Conservation (phyloP, 192 early-diverging fungal species). For the Coemansia sp. region DNA sequence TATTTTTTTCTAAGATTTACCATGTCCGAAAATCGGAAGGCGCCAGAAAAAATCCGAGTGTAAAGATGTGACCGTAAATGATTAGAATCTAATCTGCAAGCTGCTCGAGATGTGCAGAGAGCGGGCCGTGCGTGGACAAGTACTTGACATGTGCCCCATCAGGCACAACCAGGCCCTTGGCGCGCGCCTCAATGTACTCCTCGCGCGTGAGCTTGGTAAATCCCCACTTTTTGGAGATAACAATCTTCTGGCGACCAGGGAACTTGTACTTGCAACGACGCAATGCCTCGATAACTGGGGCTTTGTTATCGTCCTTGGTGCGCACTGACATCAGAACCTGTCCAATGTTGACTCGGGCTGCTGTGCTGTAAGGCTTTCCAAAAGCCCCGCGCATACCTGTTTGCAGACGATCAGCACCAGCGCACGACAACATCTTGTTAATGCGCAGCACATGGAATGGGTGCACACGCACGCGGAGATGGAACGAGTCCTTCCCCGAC, state of each 20-base stretch:
- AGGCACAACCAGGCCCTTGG: constrained; percentile 75
- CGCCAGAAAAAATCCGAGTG: background rate
- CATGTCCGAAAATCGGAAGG: background rate
- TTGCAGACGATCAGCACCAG: constrained; percentile 98
- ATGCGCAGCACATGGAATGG: constrained; percentile 99
- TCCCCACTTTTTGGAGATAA: constrained; percentile 99
- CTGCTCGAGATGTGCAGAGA: constrained; percentile 56
- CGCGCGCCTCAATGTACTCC: constrained; percentile 79
- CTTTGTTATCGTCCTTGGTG: constrained; percentile 92
- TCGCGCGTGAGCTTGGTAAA: constrained; percentile 96
- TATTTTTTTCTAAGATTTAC: no score
- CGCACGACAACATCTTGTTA: constrained; percentile 99
- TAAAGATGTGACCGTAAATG: background rate
- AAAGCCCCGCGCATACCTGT: constrained; percentile 99
- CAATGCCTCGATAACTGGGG: constrained; percentile 87
- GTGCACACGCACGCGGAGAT: constrained; percentile 97
- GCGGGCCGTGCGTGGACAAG: constrained; percentile 79
- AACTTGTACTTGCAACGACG: constrained; percentile 99
- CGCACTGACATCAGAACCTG: constrained; percentile 96
- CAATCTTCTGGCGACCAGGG: constrained; percentile 97
- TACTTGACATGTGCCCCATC: constrained; percentile 86
- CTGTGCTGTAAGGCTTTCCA: constrained; percentile 93
- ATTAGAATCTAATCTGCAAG: constrained; percentile 15
- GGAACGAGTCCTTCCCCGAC: constrained; percentile 98
- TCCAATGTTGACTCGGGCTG: constrained; percentile 97